Base-by-base conservation (phyloP, 2,329 filamentous ascomycete species). In the Leptographium wingfieldii region DNA sequence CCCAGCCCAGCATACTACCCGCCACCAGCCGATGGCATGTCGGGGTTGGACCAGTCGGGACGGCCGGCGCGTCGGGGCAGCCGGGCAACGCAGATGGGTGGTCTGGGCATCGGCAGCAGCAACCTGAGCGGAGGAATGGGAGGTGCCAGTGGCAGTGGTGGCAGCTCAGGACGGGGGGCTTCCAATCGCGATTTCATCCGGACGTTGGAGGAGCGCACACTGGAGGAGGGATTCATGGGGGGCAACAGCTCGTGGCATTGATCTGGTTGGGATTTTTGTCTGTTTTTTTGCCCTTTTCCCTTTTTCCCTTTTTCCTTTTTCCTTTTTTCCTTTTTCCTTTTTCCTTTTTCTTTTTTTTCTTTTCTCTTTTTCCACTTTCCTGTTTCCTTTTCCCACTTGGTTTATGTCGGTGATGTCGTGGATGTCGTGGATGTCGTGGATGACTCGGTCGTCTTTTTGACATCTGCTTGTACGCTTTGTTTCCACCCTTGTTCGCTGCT, bases 1-100 rank as follows among this genome's bases (percentile, higher is more conserved):
- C 94, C 94, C 2, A 96, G 91, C 67, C 94, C 94, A 5, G 94
- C 94, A 1, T 99, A 99, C 73, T 99, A 97, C 67, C 94, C 94
- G 12, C 94, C 94, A 25, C 89, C 92, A 2, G 85, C 88, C 7
- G 92, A 97, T 65, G 89, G 90, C 11, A 85, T 90, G 67, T 80
- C 83, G 25, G 74, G 78, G 10, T 82, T 88, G 62, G 80, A 85
- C 56, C 82, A 80, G 29, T 69, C 78, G 55, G 71, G 75, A 59
- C 71, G 81, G 75, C 57, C 87, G 35, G 83, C 88, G 51, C 82
- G 91, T 68, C 82, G 92, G 70, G 87, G 88, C 53, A 92, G 90
- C 69, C 81, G 91, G 60, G 80, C 82, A 54, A 82, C 85, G 65
- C 80, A 82, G 68, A 75, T 80, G 52, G 77, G 76, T 53, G 80